Conservation (phyloP, 257 asterid genomes). For the Solanum tarijense region DNA sequence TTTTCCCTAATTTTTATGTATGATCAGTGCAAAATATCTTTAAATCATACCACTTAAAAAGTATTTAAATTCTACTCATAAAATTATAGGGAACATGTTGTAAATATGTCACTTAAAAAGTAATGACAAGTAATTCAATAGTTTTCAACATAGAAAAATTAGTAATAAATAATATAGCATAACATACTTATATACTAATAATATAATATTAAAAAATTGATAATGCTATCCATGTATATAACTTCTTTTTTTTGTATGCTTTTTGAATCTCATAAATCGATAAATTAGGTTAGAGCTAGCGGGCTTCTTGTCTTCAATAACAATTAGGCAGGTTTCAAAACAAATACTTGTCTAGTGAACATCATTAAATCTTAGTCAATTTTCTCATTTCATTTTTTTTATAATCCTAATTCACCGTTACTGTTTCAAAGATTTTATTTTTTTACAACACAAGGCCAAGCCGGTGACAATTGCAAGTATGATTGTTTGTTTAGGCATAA, state of each 20-base stretch:
- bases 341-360: conserved; percentile 3
- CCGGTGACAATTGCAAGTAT: no score
- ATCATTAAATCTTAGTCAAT: background rate
- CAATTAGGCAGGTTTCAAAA: background rate
- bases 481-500: no score
- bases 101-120: background rate
- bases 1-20: background rate
- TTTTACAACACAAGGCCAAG: background rate
- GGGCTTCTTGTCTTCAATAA: conserved; percentile 17
- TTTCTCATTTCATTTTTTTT: no score
- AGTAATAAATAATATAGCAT: background rate
- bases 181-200: no score
- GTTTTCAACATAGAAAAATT: background rate
- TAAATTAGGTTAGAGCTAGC: conserved; percentile 14
- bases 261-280: conserved; percentile 23
- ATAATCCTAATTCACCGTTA: background rate
- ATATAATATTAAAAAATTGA: background rate
- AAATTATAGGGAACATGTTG: background rate
- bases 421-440: background rate
- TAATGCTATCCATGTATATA: background rate
- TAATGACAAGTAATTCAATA: background rate
- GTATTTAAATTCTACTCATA: background rate
- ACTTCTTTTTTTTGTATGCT: background rate
- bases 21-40: background rate
- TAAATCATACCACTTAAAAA: background rate